Evolutionary conservation across 192 early-diverging fungal species (phyloP).

Genomic region (Piromyces sp.): DNA sequence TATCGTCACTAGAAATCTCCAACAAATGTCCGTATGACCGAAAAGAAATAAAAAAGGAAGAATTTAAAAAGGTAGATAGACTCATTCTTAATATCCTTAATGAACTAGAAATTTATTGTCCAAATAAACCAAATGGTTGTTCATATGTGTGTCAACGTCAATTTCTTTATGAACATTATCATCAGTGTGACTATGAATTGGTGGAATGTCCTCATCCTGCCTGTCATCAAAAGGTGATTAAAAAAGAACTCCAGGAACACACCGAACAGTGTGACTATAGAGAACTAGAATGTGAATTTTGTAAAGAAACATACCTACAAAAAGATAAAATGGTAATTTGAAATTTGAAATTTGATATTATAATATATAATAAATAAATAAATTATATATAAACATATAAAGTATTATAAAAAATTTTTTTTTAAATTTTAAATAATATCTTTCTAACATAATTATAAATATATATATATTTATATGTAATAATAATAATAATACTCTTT

Average conservation of each 20-base stretch:
- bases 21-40: neutral
- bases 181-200: neutral
- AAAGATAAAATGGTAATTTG: neutral
- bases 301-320: neutral
- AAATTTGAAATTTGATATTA: no score
- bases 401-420: no score
- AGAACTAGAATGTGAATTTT: neutral
- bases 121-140: neutral
- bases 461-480: no score
- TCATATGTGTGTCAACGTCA: neutral
- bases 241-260: neutral
- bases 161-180: neutral
- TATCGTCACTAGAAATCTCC: neutral
- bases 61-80: neutral
- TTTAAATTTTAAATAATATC: no score
- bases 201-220: neutral
- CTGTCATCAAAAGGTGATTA: neutral
- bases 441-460: no score
- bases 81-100: neutral
- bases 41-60: neutral
- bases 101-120: neutral
- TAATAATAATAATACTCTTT: no score
- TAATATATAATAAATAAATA: no score
- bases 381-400: no score
- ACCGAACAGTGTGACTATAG: neutral